Evolutionary conservation across 192 early-diverging fungal species (phyloP).

Genomic region (Coemansia sp.): DNA sequence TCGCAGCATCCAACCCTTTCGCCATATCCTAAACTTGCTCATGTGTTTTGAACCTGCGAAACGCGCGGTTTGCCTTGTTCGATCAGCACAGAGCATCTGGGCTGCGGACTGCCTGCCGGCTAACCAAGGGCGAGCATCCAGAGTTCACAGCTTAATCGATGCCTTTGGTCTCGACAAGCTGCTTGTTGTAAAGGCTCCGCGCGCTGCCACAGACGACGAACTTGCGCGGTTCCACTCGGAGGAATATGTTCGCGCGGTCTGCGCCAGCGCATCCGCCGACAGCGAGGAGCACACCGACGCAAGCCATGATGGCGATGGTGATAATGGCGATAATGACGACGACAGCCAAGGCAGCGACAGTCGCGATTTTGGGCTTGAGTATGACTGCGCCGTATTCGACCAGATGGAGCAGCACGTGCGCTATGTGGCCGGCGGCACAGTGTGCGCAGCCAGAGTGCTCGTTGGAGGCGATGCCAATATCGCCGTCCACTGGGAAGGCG

Average conservation of each 20-base stretch:
- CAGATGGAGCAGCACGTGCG: constrained; percentile 32
- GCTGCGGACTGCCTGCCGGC: constrained; percentile 46
- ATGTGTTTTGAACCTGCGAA: not conserved
- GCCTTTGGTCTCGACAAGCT: constrained; percentile 21
- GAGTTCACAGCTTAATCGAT: constrained; percentile 47
- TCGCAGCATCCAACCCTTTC: too few species aligned
- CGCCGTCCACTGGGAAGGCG: constrained; percentile 95
- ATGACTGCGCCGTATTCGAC: constrained; percentile 45
- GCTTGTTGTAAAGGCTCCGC: constrained; percentile 23
- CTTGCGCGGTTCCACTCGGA: constrained; percentile 36
- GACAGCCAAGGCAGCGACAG: not conserved
- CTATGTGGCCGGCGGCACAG: constrained; percentile 43
- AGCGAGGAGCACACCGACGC: not conserved
- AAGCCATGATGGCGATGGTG: constrained; percentile 1
- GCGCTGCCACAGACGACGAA: constrained; percentile 14
- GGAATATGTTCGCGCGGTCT: constrained; percentile 24
- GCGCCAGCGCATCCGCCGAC: not conserved
- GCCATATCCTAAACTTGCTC: too few species aligned
- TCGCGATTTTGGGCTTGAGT: constrained; percentile 32
- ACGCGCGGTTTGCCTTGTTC: constrained; percentile 20
- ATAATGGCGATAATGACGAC: not conserved
- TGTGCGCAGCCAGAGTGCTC: constrained; percentile 31
- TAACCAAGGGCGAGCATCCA: constrained; percentile 36
- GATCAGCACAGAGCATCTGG: constrained; percentile 29
- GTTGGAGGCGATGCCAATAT: constrained; percentile 12